Evolutionary conservation across 129 eudicot genomes (phyloP), one percentile per base, ranked within the genome.

Genomic region (Lonicera japonica): DNA sequence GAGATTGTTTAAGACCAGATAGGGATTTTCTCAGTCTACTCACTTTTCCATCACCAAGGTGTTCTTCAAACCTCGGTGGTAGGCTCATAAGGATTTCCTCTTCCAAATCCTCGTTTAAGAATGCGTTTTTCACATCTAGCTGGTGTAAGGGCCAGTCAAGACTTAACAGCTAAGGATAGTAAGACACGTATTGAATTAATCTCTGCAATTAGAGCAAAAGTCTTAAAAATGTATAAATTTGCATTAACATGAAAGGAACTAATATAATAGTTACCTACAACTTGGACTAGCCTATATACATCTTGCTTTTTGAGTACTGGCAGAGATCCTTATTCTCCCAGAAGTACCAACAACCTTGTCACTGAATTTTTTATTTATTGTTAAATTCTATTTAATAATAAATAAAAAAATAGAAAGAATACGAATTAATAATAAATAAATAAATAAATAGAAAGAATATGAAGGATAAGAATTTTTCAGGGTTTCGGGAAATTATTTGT

Each of bases 261-360:
- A 10, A 19, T 51, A 17, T 55, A 63, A 59, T 65, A 67, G 60
- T 74, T 81, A 92, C 98, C 98, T 63, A 74, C 83, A 80, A 92
- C 96, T 74, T 92, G 98, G 77, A 92, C 98, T 61, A 92, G 85
- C 80, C 98, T 85, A 75, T 92, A 87, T 21, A 87, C 71, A 61
- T 92, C 98, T 74, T 92, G 98, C 77, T 92, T 92, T n/a, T 70
- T 85, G 96, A 61, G 54, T 72, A 78, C 82, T 80, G 21, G 95
- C 95, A 73, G 88, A 75, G 11, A 92, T 85, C 72, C 98, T 82
- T 68, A 92, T 92, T 64, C 96, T 83, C 63, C 87, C 96, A 80
- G 87, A 92, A 57, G 95, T 82, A 23, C 96, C 98, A 64, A 80
- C 77, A 61, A 85, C 85, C 75, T 82, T 92, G 5, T 82, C 86